Evolutionary conservation across 176 grass and related monocot species (phyloP), one percentile per base, ranked within the genome.

Genomic region (Alopecurus myosuroides): DNA sequence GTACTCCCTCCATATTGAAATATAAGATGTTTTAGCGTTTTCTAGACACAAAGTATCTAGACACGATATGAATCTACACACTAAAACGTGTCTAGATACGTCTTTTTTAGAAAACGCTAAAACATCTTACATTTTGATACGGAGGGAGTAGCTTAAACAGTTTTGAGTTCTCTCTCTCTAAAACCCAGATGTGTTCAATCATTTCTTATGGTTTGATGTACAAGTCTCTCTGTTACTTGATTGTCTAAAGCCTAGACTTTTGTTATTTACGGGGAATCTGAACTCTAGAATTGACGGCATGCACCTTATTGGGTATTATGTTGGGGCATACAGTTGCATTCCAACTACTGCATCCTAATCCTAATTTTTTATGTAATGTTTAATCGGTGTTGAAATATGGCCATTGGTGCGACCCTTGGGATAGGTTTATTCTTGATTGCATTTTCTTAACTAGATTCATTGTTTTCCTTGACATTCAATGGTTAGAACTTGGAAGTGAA

Each of bases 181-280:
- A 40, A 70, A 70, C 71, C 46, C 4, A 10, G 11, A 26, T 42
- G 40, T 64, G 15, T 33, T 33, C 17, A 13, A 13, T 13, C 22
- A 15, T 84, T 45, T 85, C 58, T 56, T 55, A 68, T 68, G 11
- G n/a, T 50, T 62, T 60, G 65, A 49, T 70, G 52, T 70, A 18
- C 65, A 37, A 29, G 45, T 31, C 63, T 70, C 50, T 35, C 14
- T 70, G 46, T 26, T 75, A 44, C 50, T 76, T 41, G 26, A 28
- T 53, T 45, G 29, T 56, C 19, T 50, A 26, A 56, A 74, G 15
- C 67, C 11, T 30, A 73, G 12, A 73, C 18, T 49, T 45, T 49
- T 49, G 46, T 49, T 35, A 3, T 35, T 35, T 49, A 4, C 3
- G 46, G 15, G 46, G 15, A 49, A 17, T 17, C 10, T 18, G 46